Evolutionary conservation across 495 filamentous ascomycete genomes (phyloP), one percentile per base, ranked within the genome.

Genomic region (Hypoxylon subgilvum): DNA sequence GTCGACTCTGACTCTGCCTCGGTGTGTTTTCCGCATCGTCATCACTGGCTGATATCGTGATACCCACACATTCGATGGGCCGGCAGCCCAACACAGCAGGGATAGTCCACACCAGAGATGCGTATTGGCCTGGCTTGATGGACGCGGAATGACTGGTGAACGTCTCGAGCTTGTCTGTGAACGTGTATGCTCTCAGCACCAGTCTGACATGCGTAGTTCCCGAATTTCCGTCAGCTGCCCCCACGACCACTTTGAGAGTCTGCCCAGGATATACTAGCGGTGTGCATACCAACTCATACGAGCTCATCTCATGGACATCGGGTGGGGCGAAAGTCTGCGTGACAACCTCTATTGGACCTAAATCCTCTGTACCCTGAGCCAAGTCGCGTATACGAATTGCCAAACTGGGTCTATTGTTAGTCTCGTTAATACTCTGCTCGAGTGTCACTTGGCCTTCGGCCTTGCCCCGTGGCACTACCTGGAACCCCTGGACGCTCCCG

Each of bases 401-500:
- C 10, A 72, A 32, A 3, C 49, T 59, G 14, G 67, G 52, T 13
- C 52, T 52, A n/a, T 64, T 36, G 23, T 38, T 8, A 1, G n/a
- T 30, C 2, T 17, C 10, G 31, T 57, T 47, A 5, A 60, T 10
- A 6, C n/a, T 21, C 56, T 72, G 62, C 14, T 43, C 44, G 1
- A 68, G 13, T 14, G 13, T 36, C 42, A 44, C 28, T 32, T 7
- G 22, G 7, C 17, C 35, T 12, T 7, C 12, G 5, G 4, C 0
- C 2, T 23, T 0, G 12, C 25, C 2, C n/a, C 19, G 18, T 18
- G 25, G 34, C 6, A 18, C 9, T 7, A 25, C 43, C 6, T 40
- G 53, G 48, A 72, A 72, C 18, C 69, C 69, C 34, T 72, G 69
- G 7, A 69, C 39, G 25, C 69, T 70, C 9, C 69, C 69, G 0